Evolutionary conservation across 1,139 yeast genomes (phyloP).

Genomic region (Chernovozyma aurita): DNA sequence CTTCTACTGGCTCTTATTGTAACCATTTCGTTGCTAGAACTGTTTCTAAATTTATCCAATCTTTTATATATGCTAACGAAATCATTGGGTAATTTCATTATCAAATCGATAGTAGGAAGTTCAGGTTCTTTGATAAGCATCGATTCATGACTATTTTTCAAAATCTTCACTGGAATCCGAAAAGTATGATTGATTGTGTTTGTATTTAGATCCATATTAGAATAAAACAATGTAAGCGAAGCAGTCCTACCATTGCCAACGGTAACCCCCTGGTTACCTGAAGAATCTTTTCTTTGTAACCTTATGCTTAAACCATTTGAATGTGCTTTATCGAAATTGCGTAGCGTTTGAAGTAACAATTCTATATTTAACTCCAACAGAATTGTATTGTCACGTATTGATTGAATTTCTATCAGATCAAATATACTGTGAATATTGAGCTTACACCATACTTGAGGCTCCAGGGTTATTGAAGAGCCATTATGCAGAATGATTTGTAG

Average conservation of each 20-base stretch:
- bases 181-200: slow-evolving; percentile 52
- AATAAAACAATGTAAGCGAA: slow-evolving; percentile 48
- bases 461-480: slow-evolving; percentile 34
- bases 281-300: slow-evolving; percentile 42
- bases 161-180: slow-evolving; percentile 52
- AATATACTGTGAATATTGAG: slow-evolving; percentile 41
- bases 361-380: slow-evolving; percentile 56
- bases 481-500: slow-evolving; percentile 47
- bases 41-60: slow-evolving; percentile 49
- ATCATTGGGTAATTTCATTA: slow-evolving; percentile 47
- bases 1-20: slow-evolving; percentile 31
- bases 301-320: slow-evolving; percentile 45
- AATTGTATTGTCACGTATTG: slow-evolving; percentile 44
- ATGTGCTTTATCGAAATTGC: slow-evolving; percentile 50
- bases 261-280: slow-evolving; percentile 23
- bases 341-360: slow-evolving; percentile 48
- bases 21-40: slow-evolving; percentile 24
- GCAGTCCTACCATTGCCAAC: slow-evolving; percentile 39
- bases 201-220: slow-evolving; percentile 28
- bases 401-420: slow-evolving; percentile 44
- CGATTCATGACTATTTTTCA: slow-evolving; percentile 43
- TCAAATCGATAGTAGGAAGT: slow-evolving; percentile 41
- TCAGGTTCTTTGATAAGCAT: slow-evolving; percentile 44
- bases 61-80: slow-evolving; percentile 47
- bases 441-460: slow-evolving; percentile 64